Conservation (phyloP, 139 green algal genomes). For the Chlamydomonas eustigma region DNA sequence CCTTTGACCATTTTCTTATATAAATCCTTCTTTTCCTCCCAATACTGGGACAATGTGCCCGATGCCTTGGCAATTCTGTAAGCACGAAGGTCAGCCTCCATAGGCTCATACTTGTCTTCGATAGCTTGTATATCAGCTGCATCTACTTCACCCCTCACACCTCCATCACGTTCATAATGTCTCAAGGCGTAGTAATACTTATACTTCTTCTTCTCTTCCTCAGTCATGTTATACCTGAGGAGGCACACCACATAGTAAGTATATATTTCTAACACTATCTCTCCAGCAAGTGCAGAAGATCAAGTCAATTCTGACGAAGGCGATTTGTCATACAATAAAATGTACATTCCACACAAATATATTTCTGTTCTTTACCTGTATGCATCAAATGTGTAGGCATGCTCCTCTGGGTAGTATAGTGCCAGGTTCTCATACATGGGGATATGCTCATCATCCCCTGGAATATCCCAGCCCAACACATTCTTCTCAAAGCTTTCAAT, state of each 20-base stretch:
- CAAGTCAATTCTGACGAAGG: too few relatives aligned
- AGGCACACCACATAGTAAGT: too few relatives aligned
- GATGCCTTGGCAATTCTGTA: constrained; percentile 37
- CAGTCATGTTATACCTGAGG: constrained; percentile 46
- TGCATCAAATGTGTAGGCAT: constrained; percentile 48
- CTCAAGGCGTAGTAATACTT: constrained; percentile 43
- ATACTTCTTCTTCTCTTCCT: constrained; percentile 35
- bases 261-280: too few relatives aligned
- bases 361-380: too few relatives aligned
- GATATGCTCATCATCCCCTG: constrained; percentile 34
- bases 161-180: constrained; percentile 42
- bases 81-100: constrained; percentile 32
- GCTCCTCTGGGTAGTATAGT: constrained; percentile 43
- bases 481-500: constrained; percentile 49
- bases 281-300: too few relatives aligned
- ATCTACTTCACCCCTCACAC: constrained; percentile 41
- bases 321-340: too few relatives aligned
- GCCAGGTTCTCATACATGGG: constrained; percentile 35
- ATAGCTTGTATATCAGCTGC: constrained; percentile 22
- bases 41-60: constrained; percentile 34
- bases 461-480: constrained; percentile 52
- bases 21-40: constrained; percentile 23
- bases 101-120: constrained; percentile 45
- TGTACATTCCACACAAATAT: too few relatives aligned
- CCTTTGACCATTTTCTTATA: constrained; percentile 17